Evolutionary conservation across 2,329 filamentous ascomycete species (phyloP).

Genomic region (Talaromyces pinophilus): DNA sequence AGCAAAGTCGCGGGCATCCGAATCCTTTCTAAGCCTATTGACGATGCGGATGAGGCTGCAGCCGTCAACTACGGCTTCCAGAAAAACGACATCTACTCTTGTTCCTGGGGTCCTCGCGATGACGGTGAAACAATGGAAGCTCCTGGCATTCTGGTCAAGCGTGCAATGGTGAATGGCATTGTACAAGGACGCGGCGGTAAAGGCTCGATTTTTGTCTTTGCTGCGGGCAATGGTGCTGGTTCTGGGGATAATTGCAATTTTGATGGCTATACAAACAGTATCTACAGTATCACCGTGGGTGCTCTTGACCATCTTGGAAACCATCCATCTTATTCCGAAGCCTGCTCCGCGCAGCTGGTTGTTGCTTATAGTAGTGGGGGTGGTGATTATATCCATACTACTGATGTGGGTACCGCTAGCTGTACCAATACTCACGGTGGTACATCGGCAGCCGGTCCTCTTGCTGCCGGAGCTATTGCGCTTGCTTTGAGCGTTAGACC

Average conservation of each 20-base stretch:
- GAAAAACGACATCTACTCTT: constrained; percentile 95
- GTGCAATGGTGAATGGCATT: constrained; percentile 87
- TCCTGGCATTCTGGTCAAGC: constrained; percentile 81
- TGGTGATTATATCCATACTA: constrained; percentile 90
- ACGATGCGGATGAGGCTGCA: constrained; percentile 86
- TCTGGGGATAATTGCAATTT: constrained; percentile 98
- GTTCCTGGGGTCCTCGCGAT: constrained; percentile 96
- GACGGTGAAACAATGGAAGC: constrained; percentile 93
- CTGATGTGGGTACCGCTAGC: constrained; percentile 79
- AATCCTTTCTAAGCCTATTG: constrained; percentile 87
- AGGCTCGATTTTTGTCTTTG: constrained; percentile 94
- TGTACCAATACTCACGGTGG: constrained; percentile 86
- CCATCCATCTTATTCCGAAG: constrained; percentile 96
- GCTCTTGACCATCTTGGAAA: constrained; percentile 82
- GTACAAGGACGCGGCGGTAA: constrained; percentile 81
- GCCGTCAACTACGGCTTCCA: constrained; percentile 92
- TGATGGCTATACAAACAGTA: constrained; percentile 98
- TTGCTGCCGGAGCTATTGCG: constrained; percentile 89
- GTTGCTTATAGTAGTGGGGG: constrained; percentile 95
- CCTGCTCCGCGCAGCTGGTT: constrained; percentile 91
- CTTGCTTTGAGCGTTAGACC: constrained; percentile 82
- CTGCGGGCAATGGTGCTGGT: constrained; percentile 87
- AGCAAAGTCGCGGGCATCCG: constrained; percentile 87
- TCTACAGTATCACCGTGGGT: constrained; percentile 96
- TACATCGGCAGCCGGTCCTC: constrained; percentile 89